These are phyloP conservation scores for Cordia subcordata DNA, from an alignment of 257 asterid genomes.

Conservation along the genomic window DNA sequence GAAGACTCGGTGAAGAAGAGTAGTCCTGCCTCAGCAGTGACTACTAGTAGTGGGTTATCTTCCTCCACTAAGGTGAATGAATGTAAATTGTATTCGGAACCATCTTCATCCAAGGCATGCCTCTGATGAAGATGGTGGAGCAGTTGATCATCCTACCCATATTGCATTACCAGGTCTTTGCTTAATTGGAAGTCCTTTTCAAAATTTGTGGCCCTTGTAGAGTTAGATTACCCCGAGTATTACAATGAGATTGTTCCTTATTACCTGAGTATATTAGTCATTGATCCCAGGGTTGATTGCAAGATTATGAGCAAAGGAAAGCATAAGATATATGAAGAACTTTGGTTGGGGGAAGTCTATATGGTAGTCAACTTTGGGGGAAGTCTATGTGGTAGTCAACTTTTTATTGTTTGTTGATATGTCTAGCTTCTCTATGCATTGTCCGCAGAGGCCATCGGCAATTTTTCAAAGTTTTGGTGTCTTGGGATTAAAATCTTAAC, in stretches of 20 bases:
- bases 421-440: too few relatives aligned
- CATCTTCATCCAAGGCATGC: conserved; percentile 48
- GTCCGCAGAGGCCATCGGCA: too few relatives aligned
- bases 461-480: too few relatives aligned
- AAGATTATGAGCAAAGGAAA: conserved; percentile 90
- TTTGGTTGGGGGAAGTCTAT: conserved; percentile 23
- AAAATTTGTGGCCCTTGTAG: background rate
- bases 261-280: background rate
- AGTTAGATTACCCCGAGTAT: background rate
- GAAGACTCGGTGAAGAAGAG: conserved; percentile 46
- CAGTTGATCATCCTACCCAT: conserved; percentile 44
- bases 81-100: conserved; percentile 32
- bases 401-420: too few relatives aligned
- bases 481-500: too few relatives aligned
- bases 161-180: conserved; percentile 81
- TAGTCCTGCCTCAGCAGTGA: conserved; percentile 20
- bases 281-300: conserved; percentile 65
- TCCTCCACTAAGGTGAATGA: conserved; percentile 58
- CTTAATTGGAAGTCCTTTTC: conserved; percentile 8
- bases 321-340: conserved; percentile 85
- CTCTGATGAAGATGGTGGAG: conserved; percentile 55
- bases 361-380: too few relatives aligned
- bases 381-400: too few relatives aligned
- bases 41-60: conserved; percentile 46
- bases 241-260: background rate